Conservation (phyloP, 371 early-diverging fungal species). For the Circinella umbellata region DNA sequence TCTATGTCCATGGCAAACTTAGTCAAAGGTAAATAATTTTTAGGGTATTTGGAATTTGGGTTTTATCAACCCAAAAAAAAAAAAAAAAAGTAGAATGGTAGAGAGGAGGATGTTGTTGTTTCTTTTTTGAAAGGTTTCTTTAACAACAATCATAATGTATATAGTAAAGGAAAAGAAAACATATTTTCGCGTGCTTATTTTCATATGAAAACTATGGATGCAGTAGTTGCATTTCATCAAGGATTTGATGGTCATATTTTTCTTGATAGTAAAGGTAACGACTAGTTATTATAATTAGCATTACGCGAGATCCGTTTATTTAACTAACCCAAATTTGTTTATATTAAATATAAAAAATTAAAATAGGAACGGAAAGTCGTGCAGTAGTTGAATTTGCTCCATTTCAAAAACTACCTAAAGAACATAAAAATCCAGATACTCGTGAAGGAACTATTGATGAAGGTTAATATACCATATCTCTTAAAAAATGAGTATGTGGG, state of each 20-base stretch:
- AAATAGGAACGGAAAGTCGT: slow-evolving; percentile 66
- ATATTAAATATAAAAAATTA: too few species aligned
- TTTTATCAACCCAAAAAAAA: background rate
- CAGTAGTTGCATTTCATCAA: slow-evolving; percentile 73
- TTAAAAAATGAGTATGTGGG: too few species aligned
- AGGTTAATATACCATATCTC: slow-evolving; percentile 47
- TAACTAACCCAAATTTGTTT: too few species aligned
- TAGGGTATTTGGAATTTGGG: background rate
- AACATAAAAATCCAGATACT: slow-evolving; percentile 66
- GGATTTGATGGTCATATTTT: slow-evolving; percentile 82
- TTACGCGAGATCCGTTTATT: too few species aligned
- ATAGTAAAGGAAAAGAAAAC: slow-evolving; percentile 73
- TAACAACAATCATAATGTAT: background rate
- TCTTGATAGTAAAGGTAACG: slow-evolving; percentile 68
- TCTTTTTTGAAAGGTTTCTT: too few species aligned
- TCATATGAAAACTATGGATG: slow-evolving; percentile 71
- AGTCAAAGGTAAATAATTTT: slow-evolving; percentile 62
- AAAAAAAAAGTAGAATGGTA: background rate
- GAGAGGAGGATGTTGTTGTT: background rate
- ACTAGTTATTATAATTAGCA: too few species aligned
- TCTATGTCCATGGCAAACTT: slow-evolving; percentile 75
- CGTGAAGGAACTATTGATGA: slow-evolving; percentile 79
- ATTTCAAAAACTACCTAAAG: slow-evolving; percentile 76
- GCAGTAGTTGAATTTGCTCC: slow-evolving; percentile 85
- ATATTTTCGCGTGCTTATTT: slow-evolving; percentile 81